Evolutionary conservation across 768 basidiomycete species (phyloP).

Genomic region (Crepidotus variabilis): DNA sequence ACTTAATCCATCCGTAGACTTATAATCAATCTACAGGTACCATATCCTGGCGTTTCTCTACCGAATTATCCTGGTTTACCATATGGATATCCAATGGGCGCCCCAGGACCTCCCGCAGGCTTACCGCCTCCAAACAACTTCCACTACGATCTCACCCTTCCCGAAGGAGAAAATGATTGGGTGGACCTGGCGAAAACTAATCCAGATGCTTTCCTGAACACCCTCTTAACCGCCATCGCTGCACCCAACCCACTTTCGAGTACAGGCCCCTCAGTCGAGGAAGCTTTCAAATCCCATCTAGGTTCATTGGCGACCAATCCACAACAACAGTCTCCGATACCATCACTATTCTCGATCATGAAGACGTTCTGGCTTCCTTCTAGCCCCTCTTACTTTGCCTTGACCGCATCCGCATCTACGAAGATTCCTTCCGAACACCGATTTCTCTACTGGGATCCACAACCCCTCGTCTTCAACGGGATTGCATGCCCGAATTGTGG

Average conservation of each 20-base stretch:
- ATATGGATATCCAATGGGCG: constrained; percentile 23
- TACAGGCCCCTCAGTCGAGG: constrained; percentile 63
- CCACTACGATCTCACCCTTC: constrained; percentile 49
- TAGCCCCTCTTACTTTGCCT: constrained; percentile 71
- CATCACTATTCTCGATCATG: constrained; percentile 69
- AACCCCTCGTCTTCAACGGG: constrained; percentile 79
- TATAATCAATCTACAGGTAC: constrained; percentile 6
- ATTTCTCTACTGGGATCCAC: constrained; percentile 87
- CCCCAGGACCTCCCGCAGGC: constrained; percentile 19
- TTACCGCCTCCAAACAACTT: constrained; percentile 28
- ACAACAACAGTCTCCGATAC: constrained; percentile 49
- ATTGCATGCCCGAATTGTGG: constrained; percentile 70
- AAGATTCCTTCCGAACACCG: constrained; percentile 71
- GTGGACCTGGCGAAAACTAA: constrained; percentile 51
- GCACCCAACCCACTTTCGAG: constrained; percentile 61
- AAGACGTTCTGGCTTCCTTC: constrained; percentile 85
- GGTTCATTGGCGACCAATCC: constrained; percentile 53
- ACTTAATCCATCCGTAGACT: constrained; percentile 4
- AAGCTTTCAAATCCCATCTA: constrained; percentile 77
- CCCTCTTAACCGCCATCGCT: constrained; percentile 54
- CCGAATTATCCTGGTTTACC: constrained; percentile 20
- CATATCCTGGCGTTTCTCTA: constrained; percentile 11
- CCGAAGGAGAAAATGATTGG: constrained; percentile 52
- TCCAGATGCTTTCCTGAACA: constrained; percentile 52
- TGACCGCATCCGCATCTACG: constrained; percentile 68